These are phyloP conservation scores for Xylogone sp. DNA, from an alignment of 2,329 filamentous ascomycete genomes.

Conservation along the genomic window DNA sequence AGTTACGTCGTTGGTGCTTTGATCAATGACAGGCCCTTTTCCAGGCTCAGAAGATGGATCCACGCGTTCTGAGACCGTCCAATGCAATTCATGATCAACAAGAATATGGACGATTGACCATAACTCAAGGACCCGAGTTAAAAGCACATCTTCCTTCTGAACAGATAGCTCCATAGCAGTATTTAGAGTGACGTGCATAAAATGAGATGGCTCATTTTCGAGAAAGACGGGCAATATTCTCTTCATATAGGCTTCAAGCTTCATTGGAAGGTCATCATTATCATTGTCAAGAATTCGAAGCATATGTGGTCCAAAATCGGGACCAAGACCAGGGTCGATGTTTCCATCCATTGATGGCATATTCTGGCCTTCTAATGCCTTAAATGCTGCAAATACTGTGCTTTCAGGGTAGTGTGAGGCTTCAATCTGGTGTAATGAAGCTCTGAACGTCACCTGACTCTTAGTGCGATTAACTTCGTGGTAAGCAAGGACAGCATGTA, in stretches of 20 bases:
- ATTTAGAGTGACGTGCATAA: slow-evolving; percentile 55
- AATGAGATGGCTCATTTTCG: slow-evolving; percentile 54
- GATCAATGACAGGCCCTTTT: slow-evolving; percentile 16
- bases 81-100: slow-evolving; percentile 60
- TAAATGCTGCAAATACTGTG: slow-evolving; percentile 27
- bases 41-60: slow-evolving; percentile 11
- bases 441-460: slow-evolving; percentile 43
- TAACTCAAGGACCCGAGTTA: slow-evolving; percentile 56
- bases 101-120: slow-evolving; percentile 61
- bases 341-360: slow-evolving; percentile 24
- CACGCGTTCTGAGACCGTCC: slow-evolving; percentile 36
- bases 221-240: slow-evolving; percentile 55
- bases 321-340: slow-evolving; percentile 28
- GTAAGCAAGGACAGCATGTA: slow-evolving; percentile 60
- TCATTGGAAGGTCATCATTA: slow-evolving; percentile 54
- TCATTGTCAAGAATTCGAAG: slow-evolving; percentile 57
- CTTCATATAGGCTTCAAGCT: slow-evolving; percentile 58
- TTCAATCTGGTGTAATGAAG: slow-evolving; percentile 42
- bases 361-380: slow-evolving; percentile 21
- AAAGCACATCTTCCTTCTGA: slow-evolving; percentile 47
- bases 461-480: slow-evolving; percentile 55
- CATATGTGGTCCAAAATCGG: slow-evolving; percentile 24
- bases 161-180: slow-evolving; percentile 42
- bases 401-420: slow-evolving; percentile 56
- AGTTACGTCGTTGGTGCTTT: slow-evolving; percentile 10